Evolutionary conservation across 2,329 filamentous ascomycete genomes (phyloP), one percentile per base, ranked within the genome.

Genomic region (Kalmusia sp.): DNA sequence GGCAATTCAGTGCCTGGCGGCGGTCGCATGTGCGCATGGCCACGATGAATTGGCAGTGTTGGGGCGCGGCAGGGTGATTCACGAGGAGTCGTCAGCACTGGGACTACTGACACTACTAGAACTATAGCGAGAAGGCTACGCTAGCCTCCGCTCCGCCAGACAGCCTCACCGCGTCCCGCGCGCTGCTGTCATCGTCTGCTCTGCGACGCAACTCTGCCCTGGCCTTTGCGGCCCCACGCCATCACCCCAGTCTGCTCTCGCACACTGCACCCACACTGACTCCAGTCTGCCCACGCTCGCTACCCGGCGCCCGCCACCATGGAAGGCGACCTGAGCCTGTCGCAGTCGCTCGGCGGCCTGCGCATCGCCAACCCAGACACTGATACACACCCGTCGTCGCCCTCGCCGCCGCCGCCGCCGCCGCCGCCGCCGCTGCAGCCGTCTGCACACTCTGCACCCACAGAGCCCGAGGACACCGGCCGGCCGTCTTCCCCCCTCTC

Each of bases 311-410:
- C 8, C 34, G 55, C 66, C 59, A 59, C 62, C 75, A 97, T 97
- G 92, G 91, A 92, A 79, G 91, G 91, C 77, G 92, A 96, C 80
- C 80, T 96, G 74, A 96, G 91, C 77, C 86, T 98, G 63, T 95
- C 92, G 71, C 90, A 93, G 79, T 91, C 92, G 70, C 84, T 98
- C 70, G 95, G 95, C 70, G 93, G 93, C 69, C 82, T 99, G 76
- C 91, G 93, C 75, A 98, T 99, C 76, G 93, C 95, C 68, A 99
- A 98, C 76, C 93, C 93, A 50, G 93, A 97, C 79, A 87, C 95
- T 78, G 83, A 97, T 79, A 87, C 95, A 78, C 83, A 85, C 56
- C 79, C 80, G 56, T 57, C 54, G 44, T 54, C 61, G 8, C 64
- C 67, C 48, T 65, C 64, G 50, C 64, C 64, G 57, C 65, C 65